Evolutionary conservation across 352 stramenopile species (phyloP), one percentile per base, ranked within the genome.

Genomic region (Phytopythium ostracodes): DNA sequence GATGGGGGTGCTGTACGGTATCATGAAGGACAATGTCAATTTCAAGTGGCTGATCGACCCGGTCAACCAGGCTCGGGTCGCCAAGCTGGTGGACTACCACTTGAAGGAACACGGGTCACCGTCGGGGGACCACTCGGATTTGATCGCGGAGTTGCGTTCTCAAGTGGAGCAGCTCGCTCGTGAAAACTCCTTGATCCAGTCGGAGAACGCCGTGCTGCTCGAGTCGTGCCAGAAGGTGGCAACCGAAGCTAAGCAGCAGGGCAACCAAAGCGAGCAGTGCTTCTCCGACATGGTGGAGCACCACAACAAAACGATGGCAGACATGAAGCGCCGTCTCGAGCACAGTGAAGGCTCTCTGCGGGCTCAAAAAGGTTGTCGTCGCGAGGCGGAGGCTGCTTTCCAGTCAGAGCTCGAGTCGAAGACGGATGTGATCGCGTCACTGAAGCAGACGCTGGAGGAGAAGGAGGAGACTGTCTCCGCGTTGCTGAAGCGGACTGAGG

Each of bases 131-230:
- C 60, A 75, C 29, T 68, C 73, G 50, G 61, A 62, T 18, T 65
- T 77, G 43, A 68, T 73, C 24, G 67, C 63, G 24, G 79, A 84
- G 27, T 72, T 91, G 25, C 79, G 77, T 14, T 71, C 70, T 0
- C 76, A 91, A 31, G 70, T 89, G 57, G 77, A 89, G 58, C 47
- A 79, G 57, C 57, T 89, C 35, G 69, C 88, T 18, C 72, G 70
- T 18, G 77, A 91, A 63, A 91, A 88, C 49, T 54, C 79, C 17
- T 76, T 79, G 68, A 83, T 87, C 11, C 71, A 86, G 44, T 77
- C 74, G 5, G 76, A 91, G 62, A 89, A 89, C 42, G 77, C 86
- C 18, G 56, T 59, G 57, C 68, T 77, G 18, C 65, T 72, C 47
- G 57, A 64, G 52, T 58, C 52, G 29, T 58, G 52, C 33, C 52